Conservation (phyloP, 257 asterid genomes). For the Schizonepeta tenuifolia region DNA sequence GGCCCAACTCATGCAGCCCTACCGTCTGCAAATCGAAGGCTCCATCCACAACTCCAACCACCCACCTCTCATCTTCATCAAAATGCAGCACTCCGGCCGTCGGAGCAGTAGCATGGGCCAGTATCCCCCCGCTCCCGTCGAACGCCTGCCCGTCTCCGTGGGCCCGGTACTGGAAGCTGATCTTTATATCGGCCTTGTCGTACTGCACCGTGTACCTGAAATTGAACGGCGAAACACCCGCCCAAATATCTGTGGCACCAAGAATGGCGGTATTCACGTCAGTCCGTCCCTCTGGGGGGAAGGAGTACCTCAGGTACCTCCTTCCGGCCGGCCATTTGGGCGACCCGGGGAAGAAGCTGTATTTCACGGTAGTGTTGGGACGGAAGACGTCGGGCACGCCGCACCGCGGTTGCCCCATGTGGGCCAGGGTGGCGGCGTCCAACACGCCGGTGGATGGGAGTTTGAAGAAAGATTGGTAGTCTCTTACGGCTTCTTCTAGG, state of each 20-base stretch:
- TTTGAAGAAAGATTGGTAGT: constrained; percentile 31
- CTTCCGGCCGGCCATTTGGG: constrained; percentile 32
- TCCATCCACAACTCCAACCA: constrained; percentile 24
- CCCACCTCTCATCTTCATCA: constrained; percentile 44
- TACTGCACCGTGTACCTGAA: constrained; percentile 18
- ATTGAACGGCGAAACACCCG: neutral
- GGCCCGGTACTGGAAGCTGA: constrained; percentile 29
- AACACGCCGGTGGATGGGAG: constrained; percentile 27
- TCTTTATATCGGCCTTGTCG: constrained; percentile 31
- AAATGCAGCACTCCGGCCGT: constrained; percentile 38
- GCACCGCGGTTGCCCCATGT: constrained; percentile 30
- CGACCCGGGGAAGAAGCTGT: constrained; percentile 26
- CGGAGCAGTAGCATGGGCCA: constrained; percentile 39
- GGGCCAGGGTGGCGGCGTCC: constrained; percentile 27
- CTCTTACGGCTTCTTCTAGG: constrained; percentile 26
- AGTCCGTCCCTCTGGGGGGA: constrained; percentile 2
- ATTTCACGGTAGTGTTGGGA: neutral
- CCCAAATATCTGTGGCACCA: constrained; percentile 31
- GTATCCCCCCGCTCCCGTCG: constrained; percentile 35
- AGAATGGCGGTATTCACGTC: neutral
- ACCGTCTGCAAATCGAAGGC: constrained; percentile 33
- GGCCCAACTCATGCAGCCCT: constrained; percentile 49
- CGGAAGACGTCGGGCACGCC: constrained; percentile 28
- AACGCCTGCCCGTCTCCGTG: constrained; percentile 35
- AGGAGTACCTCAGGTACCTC: constrained; percentile 33